Conservation (phyloP, 208 protist species). For the Crithidia brevicula region DNA sequence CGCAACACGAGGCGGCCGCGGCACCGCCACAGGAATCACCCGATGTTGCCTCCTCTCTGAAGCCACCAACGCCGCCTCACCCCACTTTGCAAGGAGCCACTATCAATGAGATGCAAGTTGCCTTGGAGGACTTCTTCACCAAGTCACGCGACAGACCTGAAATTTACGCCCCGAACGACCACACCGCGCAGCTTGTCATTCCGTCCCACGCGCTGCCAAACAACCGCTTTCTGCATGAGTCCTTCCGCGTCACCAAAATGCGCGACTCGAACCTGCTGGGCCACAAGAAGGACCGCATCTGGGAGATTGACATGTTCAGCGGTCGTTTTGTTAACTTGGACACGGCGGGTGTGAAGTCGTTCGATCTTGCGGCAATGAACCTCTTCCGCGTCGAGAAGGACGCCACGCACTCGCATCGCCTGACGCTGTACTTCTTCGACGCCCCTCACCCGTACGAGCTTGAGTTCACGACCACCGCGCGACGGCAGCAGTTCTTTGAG, state of each 20-base stretch:
- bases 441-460: slow-evolving; percentile 70
- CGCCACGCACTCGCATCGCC: slow-evolving; percentile 34
- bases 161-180: slow-evolving; percentile 45
- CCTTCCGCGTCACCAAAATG: slow-evolving; percentile 67
- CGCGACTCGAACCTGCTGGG: slow-evolving; percentile 32
- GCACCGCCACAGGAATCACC: too few species aligned
- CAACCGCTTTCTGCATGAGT: slow-evolving; percentile 64
- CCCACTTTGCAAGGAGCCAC: slow-evolving; percentile 9
- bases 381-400: slow-evolving; percentile 77
- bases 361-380: slow-evolving; percentile 44
- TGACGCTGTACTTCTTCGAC: slow-evolving; percentile 80
- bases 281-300: slow-evolving; percentile 63
- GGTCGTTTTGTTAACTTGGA: slow-evolving; percentile 61
- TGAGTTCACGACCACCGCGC: slow-evolving; percentile 57
- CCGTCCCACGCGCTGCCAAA: slow-evolving; percentile 74
- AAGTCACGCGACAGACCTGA: slow-evolving; percentile 37
- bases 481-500: slow-evolving; percentile 78
- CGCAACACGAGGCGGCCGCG: too few species aligned
- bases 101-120: slow-evolving; percentile 21
- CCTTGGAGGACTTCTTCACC: slow-evolving; percentile 27
- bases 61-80: background rate
- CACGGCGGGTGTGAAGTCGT: slow-evolving; percentile 53
- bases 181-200: slow-evolving; percentile 42
- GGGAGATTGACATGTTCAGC: slow-evolving; percentile 68
- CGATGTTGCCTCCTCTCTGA: background rate